Evolutionary conservation across 306 rosid genomes (phyloP).

Genomic region (Cicer bijugum): DNA sequence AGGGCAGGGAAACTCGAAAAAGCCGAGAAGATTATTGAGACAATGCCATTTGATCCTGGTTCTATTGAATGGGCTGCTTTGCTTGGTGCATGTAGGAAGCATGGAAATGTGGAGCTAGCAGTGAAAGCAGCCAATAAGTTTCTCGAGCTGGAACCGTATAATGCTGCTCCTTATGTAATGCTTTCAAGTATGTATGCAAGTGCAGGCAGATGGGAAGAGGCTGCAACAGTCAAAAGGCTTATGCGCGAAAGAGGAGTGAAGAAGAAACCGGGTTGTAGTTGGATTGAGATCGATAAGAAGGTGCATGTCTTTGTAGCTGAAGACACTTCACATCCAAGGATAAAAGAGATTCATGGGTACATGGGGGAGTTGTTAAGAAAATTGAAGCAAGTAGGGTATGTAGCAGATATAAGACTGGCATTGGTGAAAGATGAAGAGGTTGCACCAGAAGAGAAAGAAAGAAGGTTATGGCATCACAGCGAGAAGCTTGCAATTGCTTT

Average conservation of each 20-base stretch:
- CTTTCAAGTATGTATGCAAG: constrained; percentile 71
- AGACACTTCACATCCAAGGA: constrained; percentile 79
- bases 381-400: constrained; percentile 71
- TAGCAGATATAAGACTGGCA: constrained; percentile 68
- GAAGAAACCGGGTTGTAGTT: constrained; percentile 86
- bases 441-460: constrained; percentile 69
- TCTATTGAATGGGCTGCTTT: constrained; percentile 77
- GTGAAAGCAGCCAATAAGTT: constrained; percentile 68
- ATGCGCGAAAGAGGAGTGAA: constrained; percentile 80
- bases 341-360: constrained; percentile 66
- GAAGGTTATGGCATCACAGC: constrained; percentile 65
- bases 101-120: constrained; percentile 82
- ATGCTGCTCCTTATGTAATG: constrained; percentile 69
- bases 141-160: constrained; percentile 68
- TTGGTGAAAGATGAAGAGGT: constrained; percentile 63
- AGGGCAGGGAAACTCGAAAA: constrained; percentile 72
- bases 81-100: constrained; percentile 83
- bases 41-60: constrained; percentile 74
- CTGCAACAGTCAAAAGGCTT: constrained; percentile 59
- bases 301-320: constrained; percentile 72
- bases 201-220: constrained; percentile 74
- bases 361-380: constrained; percentile 63
- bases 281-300: constrained; percentile 76
- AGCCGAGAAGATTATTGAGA: constrained; percentile 75
- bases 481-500: constrained; percentile 80